Conservation (phyloP, 164 flowering plant species). For the Cinnamomum chago region DNA sequence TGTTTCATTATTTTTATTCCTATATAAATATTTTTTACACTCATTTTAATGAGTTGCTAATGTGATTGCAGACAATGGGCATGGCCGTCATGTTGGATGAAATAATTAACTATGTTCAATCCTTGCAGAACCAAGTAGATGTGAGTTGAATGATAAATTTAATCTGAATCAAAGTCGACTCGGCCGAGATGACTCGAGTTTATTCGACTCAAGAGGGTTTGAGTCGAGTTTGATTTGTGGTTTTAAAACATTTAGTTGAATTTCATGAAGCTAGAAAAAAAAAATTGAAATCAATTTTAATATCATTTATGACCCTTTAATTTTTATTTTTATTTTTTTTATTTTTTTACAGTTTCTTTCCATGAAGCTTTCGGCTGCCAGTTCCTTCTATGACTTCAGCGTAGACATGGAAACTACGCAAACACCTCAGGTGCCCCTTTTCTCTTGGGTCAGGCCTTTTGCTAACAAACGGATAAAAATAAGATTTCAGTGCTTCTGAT, state of each 20-base stretch:
- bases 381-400: slow-evolving; percentile 49
- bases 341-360: slow-evolving; percentile 50
- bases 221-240: too few species aligned
- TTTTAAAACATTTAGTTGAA: too few species aligned
- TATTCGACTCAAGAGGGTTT: too few species aligned
- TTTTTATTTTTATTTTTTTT: too few species aligned
- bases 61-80: slow-evolving; percentile 56
- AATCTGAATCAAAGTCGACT: too few species aligned
- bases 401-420: slow-evolving; percentile 34
- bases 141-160: slow-evolving; percentile 18
- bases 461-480: neutral
- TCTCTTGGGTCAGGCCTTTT: neutral
- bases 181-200: too few species aligned
- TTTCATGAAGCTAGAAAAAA: too few species aligned
- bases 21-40: neutral
- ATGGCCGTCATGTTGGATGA: slow-evolving; percentile 79
- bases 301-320: neutral
- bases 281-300: neutral
- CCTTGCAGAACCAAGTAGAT: slow-evolving; percentile 63
- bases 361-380: slow-evolving; percentile 65
- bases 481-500: neutral
- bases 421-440: slow-evolving; percentile 31
- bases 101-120: slow-evolving; percentile 48
- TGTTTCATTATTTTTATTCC: too few species aligned
- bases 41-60: neutral